Conservation (phyloP, 805 yeast genomes). For the Kockiozyma suomiensis region DNA sequence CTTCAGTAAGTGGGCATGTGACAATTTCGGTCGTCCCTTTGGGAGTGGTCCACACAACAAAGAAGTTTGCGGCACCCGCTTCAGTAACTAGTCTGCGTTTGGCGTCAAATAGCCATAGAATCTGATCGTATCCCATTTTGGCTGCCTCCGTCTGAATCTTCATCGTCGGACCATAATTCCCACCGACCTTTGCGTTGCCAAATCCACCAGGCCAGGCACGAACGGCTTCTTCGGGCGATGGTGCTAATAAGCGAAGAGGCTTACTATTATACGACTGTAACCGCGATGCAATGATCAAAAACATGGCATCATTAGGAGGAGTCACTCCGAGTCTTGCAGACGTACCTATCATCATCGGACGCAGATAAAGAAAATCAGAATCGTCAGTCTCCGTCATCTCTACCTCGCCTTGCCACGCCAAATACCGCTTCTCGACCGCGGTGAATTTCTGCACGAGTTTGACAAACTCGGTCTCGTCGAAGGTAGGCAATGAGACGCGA, state of each 20-base stretch:
- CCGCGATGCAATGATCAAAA: slow-evolving; percentile 51
- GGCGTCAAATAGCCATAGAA: slow-evolving; percentile 55
- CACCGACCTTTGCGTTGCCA: slow-evolving; percentile 57
- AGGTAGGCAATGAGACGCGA: slow-evolving; percentile 52
- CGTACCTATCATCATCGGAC: slow-evolving; percentile 58
- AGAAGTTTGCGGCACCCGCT: slow-evolving; percentile 59
- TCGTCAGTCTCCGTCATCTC: slow-evolving; percentile 43
- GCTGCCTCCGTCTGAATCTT: slow-evolving; percentile 52
- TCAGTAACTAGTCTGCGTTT: slow-evolving; percentile 56
- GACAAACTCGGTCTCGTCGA: slow-evolving; percentile 51
- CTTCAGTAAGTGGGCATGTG: slow-evolving; percentile 55
- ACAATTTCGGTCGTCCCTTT: slow-evolving; percentile 51
- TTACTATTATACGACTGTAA: slow-evolving; percentile 51
- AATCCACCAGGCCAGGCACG: slow-evolving; percentile 64
- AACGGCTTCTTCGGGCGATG: slow-evolving; percentile 49
- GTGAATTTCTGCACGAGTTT: slow-evolving; percentile 50
- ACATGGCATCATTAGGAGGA: slow-evolving; percentile 49
- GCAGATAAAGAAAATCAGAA: slow-evolving; percentile 47
- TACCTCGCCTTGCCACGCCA: slow-evolving; percentile 42
- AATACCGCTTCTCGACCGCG: slow-evolving; percentile 49
- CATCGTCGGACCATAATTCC: slow-evolving; percentile 58
- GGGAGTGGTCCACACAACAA: slow-evolving; percentile 49
- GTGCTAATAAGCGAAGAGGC: slow-evolving; percentile 55
- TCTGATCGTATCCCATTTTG: slow-evolving; percentile 52
- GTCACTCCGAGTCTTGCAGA: slow-evolving; percentile 52